Evolutionary conservation across 192 early-diverging fungal species (phyloP), one percentile per base, ranked within the genome.

Genomic region (Bifiguratus adelaidae): DNA sequence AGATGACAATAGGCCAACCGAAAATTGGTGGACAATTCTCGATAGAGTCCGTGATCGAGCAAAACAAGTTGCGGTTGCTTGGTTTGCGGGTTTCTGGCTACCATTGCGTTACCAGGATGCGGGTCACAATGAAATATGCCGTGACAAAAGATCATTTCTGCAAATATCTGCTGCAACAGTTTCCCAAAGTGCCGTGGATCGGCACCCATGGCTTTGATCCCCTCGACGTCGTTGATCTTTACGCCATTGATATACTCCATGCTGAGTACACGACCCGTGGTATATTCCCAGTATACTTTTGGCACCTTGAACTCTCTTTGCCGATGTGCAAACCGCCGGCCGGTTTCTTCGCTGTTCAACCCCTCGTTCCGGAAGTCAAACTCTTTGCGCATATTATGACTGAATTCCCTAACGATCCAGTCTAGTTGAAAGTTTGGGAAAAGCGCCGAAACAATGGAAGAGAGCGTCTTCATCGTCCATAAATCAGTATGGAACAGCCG

Each of bases 161-260:
- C 57, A 70, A 74, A 74, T 27, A 74, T 55, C 40, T 74, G 63
- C 25, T 61, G 54, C 24, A 74, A 43, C 1, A 60, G 33, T 7
- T 35, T 48, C 3, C 68, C 42, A 0, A 70, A 63, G 58, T 61
- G 70, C 20, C 56, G 58, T 0, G 68, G 66, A 29, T 68, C 61
- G 4, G 60, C 56, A 19, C 61, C 64, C 4, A 70, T 41, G 24
- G 46, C 58, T 45, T 52, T 28, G 15, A 76, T 36, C 21, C 55
- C 61, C 12, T 67, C 64, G 0, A 74, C 21, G 43, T 74, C 51
- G 9, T 69, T 74, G 36, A 74, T 58, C 33, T 70, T 69, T 36
- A 70, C 52, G 30, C 71, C 71, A 12, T 67, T 44, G 30, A 74
- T 64, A 34, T 60, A 74, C 49, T 74, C 67, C 71, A 74, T 74